Base-by-base conservation (phyloP, 2,329 filamentous ascomycete species). In the Fusarium pseudograminearum region DNA sequence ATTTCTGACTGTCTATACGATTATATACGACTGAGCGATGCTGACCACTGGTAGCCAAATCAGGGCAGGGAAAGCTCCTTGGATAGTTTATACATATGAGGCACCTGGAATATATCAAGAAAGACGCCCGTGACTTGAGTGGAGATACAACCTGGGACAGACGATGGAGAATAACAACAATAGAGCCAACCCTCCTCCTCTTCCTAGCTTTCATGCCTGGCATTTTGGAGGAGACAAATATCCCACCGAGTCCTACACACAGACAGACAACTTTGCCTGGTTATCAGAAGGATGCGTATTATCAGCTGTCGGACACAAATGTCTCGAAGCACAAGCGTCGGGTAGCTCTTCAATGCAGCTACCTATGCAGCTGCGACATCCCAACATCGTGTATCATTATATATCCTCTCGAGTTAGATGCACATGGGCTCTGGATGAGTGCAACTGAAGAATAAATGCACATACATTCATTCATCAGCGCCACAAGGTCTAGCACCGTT, bases 401-500 rank as follows among this genome's bases (percentile, higher is more conserved):
- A 7, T 31, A 45, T 12, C 11, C 18, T 12, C 15, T 11, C 14
- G 31, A 26, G 5, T 33, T 36, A 11, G 16, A 36, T n/a, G 20
- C 7, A 40, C 38, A 28, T 36, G 33, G 16, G 48, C 14, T 46
- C 33, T 41, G 24, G 11, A 40, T 12, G 24, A 51, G 33, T 40
- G 24, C 26, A 18, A 51, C 33, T 51, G 33, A 22, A 26, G 31
- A 40, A 14, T 7, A 26, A n/a, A 16, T 40, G 18, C 28, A 15
- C 18, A 38, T 33, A 16, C 18, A 51, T 28, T 18, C 18, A 51
- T 28, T 18, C 5, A 33, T 8, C 24, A 51, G 33, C 40, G 18
- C 18, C 16, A 40, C 33, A 40, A 26, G 33, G 34, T 26, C 28
- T 24, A 30, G 20, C 48, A 38, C 26, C 79, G 70, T 2, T 41